Percentiles rank a stretch among this genome's conserved stretches.
phyloP scores from a whole-genome alignment of 2,329 filamentous ascomycete genomes.

The Metarhizium anisopliae region DNA sequence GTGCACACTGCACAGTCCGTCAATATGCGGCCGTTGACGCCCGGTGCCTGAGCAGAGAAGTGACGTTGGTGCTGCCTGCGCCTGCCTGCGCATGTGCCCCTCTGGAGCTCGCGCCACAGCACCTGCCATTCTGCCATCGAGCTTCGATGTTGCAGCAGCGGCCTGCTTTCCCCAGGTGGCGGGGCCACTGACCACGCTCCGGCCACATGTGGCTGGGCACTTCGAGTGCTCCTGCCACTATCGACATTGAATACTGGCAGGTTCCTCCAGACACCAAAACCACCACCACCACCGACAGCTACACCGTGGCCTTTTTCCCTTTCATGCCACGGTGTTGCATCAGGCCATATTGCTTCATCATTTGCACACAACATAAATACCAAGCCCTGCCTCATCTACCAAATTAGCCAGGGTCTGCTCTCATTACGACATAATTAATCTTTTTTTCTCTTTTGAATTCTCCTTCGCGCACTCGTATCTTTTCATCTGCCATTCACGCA shows the following conservation, averaged over 20 bases:
- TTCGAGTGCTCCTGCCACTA: neutral
- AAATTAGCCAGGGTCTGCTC: neutral
- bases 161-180: too few relatives aligned
- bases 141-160: too few relatives aligned
- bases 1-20: too few relatives aligned
- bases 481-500: neutral
- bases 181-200: too few relatives aligned
- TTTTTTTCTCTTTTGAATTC: neutral
- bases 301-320: slow-evolving; percentile 22
- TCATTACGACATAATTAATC: neutral
- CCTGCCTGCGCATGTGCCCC: too few relatives aligned
- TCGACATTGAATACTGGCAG: neutral
- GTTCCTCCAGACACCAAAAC: neutral
- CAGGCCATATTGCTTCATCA: neutral
- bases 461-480: neutral
- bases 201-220: neutral
- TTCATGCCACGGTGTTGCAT: slow-evolving; percentile 1
- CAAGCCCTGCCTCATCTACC: neutral
- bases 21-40: too few relatives aligned
- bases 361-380: neutral
- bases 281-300: neutral
- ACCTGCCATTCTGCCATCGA: neutral
- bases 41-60: too few relatives aligned
- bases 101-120: slow-evolving; percentile 18
- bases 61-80: too few relatives aligned